Evolutionary conservation across 768 basidiomycete species (phyloP).

Genomic region (Mycena olivaceomarginata): DNA sequence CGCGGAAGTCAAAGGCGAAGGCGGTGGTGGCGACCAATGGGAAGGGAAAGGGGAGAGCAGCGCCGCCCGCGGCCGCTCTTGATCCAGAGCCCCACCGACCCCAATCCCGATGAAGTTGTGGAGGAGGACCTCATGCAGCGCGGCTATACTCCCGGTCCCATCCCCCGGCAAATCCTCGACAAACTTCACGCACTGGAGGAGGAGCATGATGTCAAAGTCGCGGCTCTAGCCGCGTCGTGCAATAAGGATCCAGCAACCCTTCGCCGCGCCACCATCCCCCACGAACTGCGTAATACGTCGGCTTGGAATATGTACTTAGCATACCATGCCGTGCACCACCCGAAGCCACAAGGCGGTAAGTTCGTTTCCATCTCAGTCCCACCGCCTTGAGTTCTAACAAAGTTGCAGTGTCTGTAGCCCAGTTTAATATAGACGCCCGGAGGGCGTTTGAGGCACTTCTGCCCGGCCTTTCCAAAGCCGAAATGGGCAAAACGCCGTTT

Average conservation of each 20-base stretch:
- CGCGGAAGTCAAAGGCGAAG: not conserved
- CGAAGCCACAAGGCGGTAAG: not conserved
- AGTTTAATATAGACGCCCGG: not conserved
- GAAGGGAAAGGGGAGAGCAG: constrained; percentile 7
- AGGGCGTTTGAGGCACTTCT: constrained; percentile 4
- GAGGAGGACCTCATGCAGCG: not conserved
- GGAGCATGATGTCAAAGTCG: not conserved
- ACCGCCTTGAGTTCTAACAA: not conserved
- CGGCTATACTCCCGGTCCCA: constrained; percentile 2
- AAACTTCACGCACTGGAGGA: not conserved
- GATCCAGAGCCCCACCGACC: not conserved
- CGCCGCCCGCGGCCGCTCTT: not conserved
- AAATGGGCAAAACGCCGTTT: not conserved
- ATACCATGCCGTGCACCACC: not conserved
- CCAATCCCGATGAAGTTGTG: not conserved
- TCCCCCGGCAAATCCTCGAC: constrained; percentile 1
- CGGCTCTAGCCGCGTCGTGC: not conserved
- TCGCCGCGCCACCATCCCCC: constrained; percentile 1
- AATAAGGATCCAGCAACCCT: not conserved
- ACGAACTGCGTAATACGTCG: not conserved
- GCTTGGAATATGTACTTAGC: not conserved
- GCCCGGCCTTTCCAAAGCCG: constrained; percentile 6
- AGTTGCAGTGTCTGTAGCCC: not conserved
- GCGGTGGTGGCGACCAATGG: not conserved
- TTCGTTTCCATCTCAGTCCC: not conserved